These are phyloP conservation scores for Globisporangium irregulare DNA, from an alignment of 352 stramenopile species.

Conservation along the genomic window DNA sequence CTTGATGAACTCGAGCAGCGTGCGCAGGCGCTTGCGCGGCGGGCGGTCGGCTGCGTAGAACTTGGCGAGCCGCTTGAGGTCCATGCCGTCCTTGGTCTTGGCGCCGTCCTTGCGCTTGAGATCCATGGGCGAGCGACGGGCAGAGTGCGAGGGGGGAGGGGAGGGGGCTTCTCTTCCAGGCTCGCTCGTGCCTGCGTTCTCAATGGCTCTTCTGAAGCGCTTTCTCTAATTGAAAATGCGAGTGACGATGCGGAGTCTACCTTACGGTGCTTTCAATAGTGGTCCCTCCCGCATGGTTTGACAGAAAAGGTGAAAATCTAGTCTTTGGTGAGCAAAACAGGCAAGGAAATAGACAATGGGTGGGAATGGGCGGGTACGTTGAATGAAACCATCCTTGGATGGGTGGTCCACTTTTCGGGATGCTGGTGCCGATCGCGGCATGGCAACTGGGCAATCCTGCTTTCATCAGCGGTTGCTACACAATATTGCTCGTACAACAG, in stretches of 20 bases:
- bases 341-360: too few species aligned
- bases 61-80: constrained; percentile 78
- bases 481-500: too few species aligned
- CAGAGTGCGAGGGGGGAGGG: neutral
- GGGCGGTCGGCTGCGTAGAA: constrained; percentile 83
- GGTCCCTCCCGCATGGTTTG: neutral
- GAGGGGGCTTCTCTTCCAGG: neutral
- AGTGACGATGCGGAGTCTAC: neutral
- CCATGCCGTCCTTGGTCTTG: constrained; percentile 9
- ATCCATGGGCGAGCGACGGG: constrained; percentile 2
- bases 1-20: constrained; percentile 83
- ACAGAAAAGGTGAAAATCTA: neutral
- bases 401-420: too few species aligned
- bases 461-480: too few species aligned
- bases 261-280: constrained; percentile 4
- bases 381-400: too few species aligned
- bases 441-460: too few species aligned
- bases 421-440: too few species aligned
- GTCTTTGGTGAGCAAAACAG: too few species aligned
- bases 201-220: neutral
- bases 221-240: neutral
- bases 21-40: constrained; percentile 80
- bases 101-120: constrained; percentile 13
- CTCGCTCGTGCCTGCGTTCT: neutral
- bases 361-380: too few species aligned